A percentile compares a stretch with the other conserved stretches of the same genome.
Evolutionary conservation across 169 alveolate species (phyloP).

Genomic region (Plasmodium gallinaceum): DNA sequence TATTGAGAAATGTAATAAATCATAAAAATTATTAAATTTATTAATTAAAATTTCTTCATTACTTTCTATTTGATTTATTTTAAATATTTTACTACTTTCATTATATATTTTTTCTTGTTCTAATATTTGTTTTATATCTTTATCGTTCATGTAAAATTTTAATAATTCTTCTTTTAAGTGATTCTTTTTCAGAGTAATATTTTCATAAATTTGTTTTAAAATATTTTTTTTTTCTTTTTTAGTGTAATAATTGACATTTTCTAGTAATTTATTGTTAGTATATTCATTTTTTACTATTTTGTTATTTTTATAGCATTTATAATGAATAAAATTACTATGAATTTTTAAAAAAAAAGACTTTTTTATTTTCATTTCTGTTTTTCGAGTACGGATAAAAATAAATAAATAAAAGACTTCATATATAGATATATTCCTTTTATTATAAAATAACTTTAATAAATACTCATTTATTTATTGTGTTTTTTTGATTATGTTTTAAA

Average conservation of each 20-base stretch:
- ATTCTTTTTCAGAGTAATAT: constrained; percentile 31
- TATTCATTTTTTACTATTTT: not conserved
- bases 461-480: not conserved
- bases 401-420: not conserved
- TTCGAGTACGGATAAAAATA: too few relatives aligned
- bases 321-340: not conserved
- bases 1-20: constrained; percentile 47
- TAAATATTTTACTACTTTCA: constrained; percentile 21
- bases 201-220: constrained; percentile 44
- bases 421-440: not conserved
- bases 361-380: too few relatives aligned
- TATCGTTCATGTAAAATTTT: constrained; percentile 46
- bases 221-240: constrained; percentile 63
- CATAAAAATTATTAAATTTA: constrained; percentile 59
- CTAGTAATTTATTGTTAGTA: constrained; percentile 5
- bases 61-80: constrained; percentile 32
- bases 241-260: constrained; percentile 43
- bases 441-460: constrained; percentile 9
- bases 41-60: constrained; percentile 59
- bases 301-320: constrained; percentile 1
- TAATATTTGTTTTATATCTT: constrained; percentile 38
- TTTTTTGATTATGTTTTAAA: not conserved
- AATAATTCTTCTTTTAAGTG: constrained; percentile 19
- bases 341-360: too few relatives aligned
- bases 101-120: constrained; percentile 54